A percentile compares a stretch with the other conserved stretches of the same genome.
Evolutionary conservation across 345 rosid genomes (phyloP).

Genomic region (Raphanus sativus): DNA sequence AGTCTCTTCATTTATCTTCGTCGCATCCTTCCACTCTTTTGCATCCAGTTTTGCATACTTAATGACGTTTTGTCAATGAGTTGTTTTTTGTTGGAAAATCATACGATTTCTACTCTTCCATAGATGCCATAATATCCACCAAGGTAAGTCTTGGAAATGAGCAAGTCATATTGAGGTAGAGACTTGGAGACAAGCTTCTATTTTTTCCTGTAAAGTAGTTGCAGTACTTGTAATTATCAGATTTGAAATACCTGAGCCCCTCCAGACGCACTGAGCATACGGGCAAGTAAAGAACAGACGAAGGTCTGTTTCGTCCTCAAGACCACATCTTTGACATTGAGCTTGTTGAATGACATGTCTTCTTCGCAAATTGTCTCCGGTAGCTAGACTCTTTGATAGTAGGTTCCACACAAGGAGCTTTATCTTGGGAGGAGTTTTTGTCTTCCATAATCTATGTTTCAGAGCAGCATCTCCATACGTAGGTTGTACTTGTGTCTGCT

Average conservation of each 20-base stretch:
- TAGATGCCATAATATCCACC: background rate
- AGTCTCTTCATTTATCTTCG: background rate
- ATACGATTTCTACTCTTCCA: background rate
- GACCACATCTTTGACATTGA: background rate
- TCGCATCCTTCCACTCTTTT: background rate
- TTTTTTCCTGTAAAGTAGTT: background rate
- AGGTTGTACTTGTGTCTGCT: too few species aligned
- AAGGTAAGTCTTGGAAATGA: background rate
- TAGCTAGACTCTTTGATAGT: background rate
- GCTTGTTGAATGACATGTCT: background rate
- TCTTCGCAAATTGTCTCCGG: background rate
- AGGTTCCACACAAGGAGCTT: background rate
- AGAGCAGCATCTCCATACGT: background rate
- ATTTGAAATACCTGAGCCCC: background rate
- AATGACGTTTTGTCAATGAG: background rate
- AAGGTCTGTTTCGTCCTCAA: background rate
- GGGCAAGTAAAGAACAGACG: background rate
- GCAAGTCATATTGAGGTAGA: background rate
- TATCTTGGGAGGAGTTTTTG: background rate
- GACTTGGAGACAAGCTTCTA: background rate
- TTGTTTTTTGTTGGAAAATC: background rate
- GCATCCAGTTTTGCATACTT: background rate
- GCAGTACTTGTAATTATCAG: background rate
- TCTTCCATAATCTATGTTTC: background rate
- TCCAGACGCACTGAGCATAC: background rate